Evolutionary conservation across 495 filamentous ascomycete genomes (phyloP).

Genomic region (Amniculicola lignicola): DNA sequence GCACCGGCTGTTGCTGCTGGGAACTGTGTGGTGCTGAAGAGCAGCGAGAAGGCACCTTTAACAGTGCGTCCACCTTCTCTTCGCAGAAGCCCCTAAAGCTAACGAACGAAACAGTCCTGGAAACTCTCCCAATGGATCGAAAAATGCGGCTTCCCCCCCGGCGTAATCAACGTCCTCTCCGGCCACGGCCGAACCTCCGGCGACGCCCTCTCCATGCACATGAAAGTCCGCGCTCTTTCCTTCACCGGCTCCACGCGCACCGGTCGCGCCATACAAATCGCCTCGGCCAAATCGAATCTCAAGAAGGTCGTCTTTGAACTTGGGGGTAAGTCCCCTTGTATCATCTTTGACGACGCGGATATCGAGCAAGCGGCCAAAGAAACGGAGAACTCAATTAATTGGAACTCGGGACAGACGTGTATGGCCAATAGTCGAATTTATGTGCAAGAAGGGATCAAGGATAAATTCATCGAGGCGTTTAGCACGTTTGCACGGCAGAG

Average conservation of each 20-base stretch:
- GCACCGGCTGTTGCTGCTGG: conserved; percentile 39
- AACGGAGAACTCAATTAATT: conserved; percentile 83
- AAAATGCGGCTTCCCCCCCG: conserved; percentile 69
- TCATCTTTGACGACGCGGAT: conserved; percentile 67
- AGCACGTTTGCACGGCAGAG: conserved; percentile 63
- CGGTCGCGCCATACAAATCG: conserved; percentile 67
- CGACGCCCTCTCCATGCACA: conserved; percentile 62
- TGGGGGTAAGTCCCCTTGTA: conserved; percentile 70
- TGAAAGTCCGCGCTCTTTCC: conserved; percentile 68
- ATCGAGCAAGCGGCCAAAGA: conserved; percentile 69
- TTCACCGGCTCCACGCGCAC: conserved; percentile 78
- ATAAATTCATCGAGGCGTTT: conserved; percentile 58
- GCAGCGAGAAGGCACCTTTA: conserved; percentile 79
- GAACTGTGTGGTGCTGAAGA: conserved; percentile 45
- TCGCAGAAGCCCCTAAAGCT: conserved; percentile 73
- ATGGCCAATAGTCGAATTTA: conserved; percentile 78
- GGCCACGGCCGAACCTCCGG: conserved; percentile 65
- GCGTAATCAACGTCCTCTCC: conserved; percentile 77
- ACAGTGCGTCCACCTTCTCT: conserved; percentile 79
- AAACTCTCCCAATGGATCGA: conserved; percentile 55
- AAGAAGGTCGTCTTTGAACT: conserved; percentile 83
- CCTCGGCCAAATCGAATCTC: conserved; percentile 63
- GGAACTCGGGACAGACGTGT: conserved; percentile 75
- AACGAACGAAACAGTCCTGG: conserved; percentile 55
- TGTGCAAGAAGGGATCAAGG: conserved; percentile 59